phyloP scores from a whole-genome alignment of 2,329 filamentous ascomycete species.

The Pseudopithomyces maydicus region DNA sequence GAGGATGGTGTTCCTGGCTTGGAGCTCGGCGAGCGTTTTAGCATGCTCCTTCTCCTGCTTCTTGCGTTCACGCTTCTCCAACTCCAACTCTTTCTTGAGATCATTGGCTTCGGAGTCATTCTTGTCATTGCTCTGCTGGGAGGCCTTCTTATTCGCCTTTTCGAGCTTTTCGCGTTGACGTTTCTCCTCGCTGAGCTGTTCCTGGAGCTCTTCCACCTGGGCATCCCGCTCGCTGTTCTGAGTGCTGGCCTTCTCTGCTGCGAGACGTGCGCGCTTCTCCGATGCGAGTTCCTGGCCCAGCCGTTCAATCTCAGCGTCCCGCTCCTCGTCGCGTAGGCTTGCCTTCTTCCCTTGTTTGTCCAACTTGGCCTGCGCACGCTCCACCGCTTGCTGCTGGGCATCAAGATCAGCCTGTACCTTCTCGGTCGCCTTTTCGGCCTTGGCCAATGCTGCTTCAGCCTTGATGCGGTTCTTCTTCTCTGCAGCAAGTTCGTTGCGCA shows the following conservation, averaged over 20 bases:
- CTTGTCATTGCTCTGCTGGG: slow-evolving; percentile 49
- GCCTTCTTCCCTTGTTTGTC: slow-evolving; percentile 41
- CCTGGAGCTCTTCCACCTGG: slow-evolving; percentile 37
- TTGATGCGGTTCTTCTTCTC: slow-evolving; percentile 53
- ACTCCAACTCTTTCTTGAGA: slow-evolving; percentile 56
- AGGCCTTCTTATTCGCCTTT: slow-evolving; percentile 45
- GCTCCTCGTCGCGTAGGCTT: slow-evolving; percentile 42
- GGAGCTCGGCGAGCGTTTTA: slow-evolving; percentile 64
- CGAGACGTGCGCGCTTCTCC: slow-evolving; percentile 43
- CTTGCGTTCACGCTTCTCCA: slow-evolving; percentile 57
- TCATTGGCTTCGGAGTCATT: slow-evolving; percentile 52
- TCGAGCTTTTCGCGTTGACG: slow-evolving; percentile 33
- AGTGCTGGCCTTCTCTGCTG: slow-evolving; percentile 42
- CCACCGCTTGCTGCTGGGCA: slow-evolving; percentile 33
- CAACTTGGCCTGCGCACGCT: slow-evolving; percentile 38
- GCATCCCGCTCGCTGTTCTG: slow-evolving; percentile 37
- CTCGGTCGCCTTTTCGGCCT: slow-evolving; percentile 41
- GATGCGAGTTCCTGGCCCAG: slow-evolving; percentile 47
- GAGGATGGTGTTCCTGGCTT: slow-evolving; percentile 66
- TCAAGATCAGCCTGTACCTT: slow-evolving; percentile 39
- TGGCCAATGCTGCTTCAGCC: slow-evolving; percentile 43
- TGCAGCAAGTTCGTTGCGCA: slow-evolving; percentile 52
- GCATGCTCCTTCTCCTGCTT: slow-evolving; percentile 59
- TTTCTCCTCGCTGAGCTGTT: slow-evolving; percentile 52
- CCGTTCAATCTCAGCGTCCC: slow-evolving; percentile 37